Evolutionary conservation across 495 filamentous ascomycete species (phyloP).

Genomic region (Ramalina intermedia): DNA sequence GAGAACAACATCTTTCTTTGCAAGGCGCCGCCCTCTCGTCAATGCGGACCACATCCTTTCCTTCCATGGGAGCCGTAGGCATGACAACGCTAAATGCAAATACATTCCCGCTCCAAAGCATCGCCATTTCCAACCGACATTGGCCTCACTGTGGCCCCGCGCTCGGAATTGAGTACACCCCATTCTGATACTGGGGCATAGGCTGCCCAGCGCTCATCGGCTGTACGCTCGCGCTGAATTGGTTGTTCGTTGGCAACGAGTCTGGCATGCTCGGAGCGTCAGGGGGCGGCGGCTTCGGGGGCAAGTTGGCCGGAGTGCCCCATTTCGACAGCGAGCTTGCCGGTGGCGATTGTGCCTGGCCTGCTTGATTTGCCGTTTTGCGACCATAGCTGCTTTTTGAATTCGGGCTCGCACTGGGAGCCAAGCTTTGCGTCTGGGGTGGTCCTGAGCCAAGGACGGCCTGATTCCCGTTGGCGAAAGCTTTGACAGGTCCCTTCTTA

Average conservation of each 20-base stretch:
- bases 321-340: slow-evolving; percentile 29
- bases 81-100: no score
- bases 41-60: no score
- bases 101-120: no score
- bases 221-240: slow-evolving; percentile 8
- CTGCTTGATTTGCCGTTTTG: slow-evolving; percentile 12
- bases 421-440: slow-evolving; percentile 18
- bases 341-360: slow-evolving; percentile 4
- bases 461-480: slow-evolving; percentile 24
- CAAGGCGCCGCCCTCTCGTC: no score
- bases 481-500: slow-evolving; percentile 15
- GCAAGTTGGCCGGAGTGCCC: slow-evolving; percentile 39
- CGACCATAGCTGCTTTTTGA: slow-evolving; percentile 8
- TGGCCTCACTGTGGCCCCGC: slow-evolving; percentile 4
- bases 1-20: no score
- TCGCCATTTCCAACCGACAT: no score
- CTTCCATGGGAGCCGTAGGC: no score
- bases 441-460: slow-evolving; percentile 21
- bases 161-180: slow-evolving; percentile 12
- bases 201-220: slow-evolving; percentile 13
- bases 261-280: slow-evolving; percentile 26
- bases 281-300: slow-evolving; percentile 40
- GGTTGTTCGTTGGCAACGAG: slow-evolving; percentile 15
- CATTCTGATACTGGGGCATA: slow-evolving; percentile 16
- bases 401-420: slow-evolving; percentile 6